Conservation (phyloP, 352 stramenopile species). For the Globisporangium heterothallicum region DNA sequence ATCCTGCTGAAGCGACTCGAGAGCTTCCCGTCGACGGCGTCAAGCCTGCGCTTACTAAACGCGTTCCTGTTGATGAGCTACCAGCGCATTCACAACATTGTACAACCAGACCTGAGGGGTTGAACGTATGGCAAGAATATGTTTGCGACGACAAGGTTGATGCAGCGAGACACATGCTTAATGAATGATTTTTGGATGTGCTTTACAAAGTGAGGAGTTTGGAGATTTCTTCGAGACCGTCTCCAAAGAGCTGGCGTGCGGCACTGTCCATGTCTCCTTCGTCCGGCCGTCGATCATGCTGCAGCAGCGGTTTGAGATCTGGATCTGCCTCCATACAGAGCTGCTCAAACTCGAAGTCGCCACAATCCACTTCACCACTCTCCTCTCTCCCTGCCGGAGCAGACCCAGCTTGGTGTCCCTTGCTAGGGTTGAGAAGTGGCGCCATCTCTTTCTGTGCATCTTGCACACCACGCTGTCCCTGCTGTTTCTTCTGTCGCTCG, state of each 20-base stretch:
- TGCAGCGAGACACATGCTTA: too few relatives aligned
- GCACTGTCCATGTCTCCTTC: conserved; percentile 8
- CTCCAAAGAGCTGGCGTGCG: conserved; percentile 34
- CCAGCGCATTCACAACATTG: conserved; percentile 74
- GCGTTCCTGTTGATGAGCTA: conserved; percentile 83
- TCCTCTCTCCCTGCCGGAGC: background rate
- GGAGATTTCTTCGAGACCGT: conserved; percentile 43
- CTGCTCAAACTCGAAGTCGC: conserved; percentile 74
- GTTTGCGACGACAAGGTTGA: too few relatives aligned
- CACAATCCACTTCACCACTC: conserved; percentile 37
- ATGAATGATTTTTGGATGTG: too few relatives aligned
- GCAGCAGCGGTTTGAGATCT: conserved; percentile 33
- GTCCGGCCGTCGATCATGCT: background rate
- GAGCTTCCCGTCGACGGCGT: conserved; percentile 63
- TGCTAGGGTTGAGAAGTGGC: conserved; percentile 18
- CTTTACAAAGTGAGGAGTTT: conserved; percentile 30
- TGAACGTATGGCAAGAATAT: too few relatives aligned
- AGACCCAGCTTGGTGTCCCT: background rate
- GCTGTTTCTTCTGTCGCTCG: conserved; percentile 31
- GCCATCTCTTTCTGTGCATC: conserved; percentile 18
- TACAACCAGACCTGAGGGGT: conserved; percentile 40
- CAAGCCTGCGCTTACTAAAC: conserved; percentile 68
- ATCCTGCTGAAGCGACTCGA: conserved; percentile 83
- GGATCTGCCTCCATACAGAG: conserved; percentile 75
- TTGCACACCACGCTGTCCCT: conserved; percentile 19